phyloP scores from a whole-genome alignment of 1,139 yeast species.

The Suhomyces ambrosiae region DNA sequence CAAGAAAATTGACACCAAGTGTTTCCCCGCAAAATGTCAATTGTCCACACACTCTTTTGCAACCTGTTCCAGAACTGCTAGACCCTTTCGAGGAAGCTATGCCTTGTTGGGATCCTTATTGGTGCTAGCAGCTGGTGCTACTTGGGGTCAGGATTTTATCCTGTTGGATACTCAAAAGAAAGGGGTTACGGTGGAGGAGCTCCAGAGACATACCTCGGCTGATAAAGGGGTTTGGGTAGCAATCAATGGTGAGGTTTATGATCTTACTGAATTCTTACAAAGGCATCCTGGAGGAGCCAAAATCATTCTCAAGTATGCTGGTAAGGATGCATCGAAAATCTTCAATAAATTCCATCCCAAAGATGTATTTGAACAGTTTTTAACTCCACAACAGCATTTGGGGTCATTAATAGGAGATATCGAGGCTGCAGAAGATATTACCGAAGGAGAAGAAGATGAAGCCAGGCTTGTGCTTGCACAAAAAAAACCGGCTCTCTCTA shows the following conservation, averaged over 20 bases:
- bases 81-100: no score
- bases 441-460: constrained; percentile 24
- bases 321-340: constrained; percentile 59
- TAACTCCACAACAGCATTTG: constrained; percentile 32
- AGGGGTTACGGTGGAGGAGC: constrained; percentile 31
- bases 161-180: constrained; percentile 10
- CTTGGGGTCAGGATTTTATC: constrained; percentile 1
- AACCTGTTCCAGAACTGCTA: no score
- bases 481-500: constrained; percentile 26
- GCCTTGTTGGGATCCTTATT: constrained; percentile 1
- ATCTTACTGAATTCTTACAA: constrained; percentile 48
- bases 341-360: constrained; percentile 85
- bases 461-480: constrained; percentile 31
- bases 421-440: constrained; percentile 18
- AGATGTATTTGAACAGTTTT: constrained; percentile 61
- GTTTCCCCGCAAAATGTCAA: no score
- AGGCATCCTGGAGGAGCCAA: constrained; percentile 61
- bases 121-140: constrained; percentile 2
- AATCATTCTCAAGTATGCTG: constrained; percentile 55
- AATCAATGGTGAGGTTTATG: constrained; percentile 53
- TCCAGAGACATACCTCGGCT: constrained; percentile 34
- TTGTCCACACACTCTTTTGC: no score
- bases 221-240: constrained; percentile 57
- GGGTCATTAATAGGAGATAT: constrained; percentile 24
- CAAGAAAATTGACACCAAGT: no score